These are phyloP conservation scores for Jaminaea rosea DNA, from an alignment of 1,284 basidiomycete genomes.

Conservation along the genomic window DNA sequence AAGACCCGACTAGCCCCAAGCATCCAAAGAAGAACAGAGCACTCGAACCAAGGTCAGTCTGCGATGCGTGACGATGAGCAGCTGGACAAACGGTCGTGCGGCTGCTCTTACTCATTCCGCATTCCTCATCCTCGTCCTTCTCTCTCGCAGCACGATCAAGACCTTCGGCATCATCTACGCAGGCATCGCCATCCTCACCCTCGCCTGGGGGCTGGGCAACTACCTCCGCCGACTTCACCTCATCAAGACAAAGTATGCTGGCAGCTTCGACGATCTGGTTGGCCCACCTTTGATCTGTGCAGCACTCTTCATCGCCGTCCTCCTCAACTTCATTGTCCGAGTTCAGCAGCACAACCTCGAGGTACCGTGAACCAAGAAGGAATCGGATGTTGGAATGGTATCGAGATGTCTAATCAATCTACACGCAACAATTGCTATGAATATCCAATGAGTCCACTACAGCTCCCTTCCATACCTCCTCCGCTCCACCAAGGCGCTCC, in stretches of 20 bases:
- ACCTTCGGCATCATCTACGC: constrained; percentile 80
- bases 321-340: constrained; percentile 43
- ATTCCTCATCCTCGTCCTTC: too few relatives aligned
- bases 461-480: constrained; percentile 31
- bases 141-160: constrained; percentile 54
- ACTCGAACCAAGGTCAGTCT: background rate
- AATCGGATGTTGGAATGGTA: background rate
- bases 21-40: constrained; percentile 5
- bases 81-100: too few relatives aligned
- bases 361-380: constrained; percentile 4
- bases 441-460: constrained; percentile 13
- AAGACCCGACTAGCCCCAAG: constrained; percentile 52
- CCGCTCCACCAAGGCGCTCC: constrained; percentile 38
- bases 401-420: too few relatives aligned
- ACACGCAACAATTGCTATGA: too few relatives aligned
- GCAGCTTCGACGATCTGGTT: constrained; percentile 65
- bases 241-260: constrained; percentile 82
- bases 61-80: too few relatives aligned
- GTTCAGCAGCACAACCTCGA: constrained; percentile 16
- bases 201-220: constrained; percentile 70
- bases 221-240: constrained; percentile 83
- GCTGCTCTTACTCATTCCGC: too few relatives aligned
- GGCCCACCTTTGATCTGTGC: constrained; percentile 44
- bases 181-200: constrained; percentile 51
- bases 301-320: constrained; percentile 38